These are phyloP conservation scores for Plasmodium falciparum DNA, from an alignment of 169 alveolate species.

Conservation along the genomic window DNA sequence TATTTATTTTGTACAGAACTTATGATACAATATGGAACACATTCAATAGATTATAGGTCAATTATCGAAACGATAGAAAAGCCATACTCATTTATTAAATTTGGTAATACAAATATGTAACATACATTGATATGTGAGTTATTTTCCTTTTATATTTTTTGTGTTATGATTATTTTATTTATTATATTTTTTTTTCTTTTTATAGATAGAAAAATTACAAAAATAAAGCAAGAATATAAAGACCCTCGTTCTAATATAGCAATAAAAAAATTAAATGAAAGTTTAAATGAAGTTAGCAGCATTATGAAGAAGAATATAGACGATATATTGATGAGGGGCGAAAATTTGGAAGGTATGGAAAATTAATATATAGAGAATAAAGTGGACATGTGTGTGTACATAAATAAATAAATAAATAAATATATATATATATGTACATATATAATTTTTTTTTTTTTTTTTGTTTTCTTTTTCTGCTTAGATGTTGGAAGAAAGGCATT, in stretches of 20 bases:
- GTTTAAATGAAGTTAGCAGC: slow-evolving; percentile 85
- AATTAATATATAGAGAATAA: not conserved
- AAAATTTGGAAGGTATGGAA: slow-evolving; percentile 83
- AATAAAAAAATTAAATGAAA: slow-evolving; percentile 84
- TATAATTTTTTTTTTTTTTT: slow-evolving; percentile 34
- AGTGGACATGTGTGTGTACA: not conserved
- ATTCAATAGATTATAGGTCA: slow-evolving; percentile 75
- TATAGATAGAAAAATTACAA: slow-evolving; percentile 84
- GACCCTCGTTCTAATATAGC: slow-evolving; percentile 85
- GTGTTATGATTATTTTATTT: not conserved
- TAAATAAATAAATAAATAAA: not conserved
- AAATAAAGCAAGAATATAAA: slow-evolving; percentile 82
- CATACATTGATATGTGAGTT: slow-evolving; percentile 1
- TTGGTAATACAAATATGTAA: slow-evolving; percentile 73
- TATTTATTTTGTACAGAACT: slow-evolving; percentile 50
- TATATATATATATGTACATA: not conserved
- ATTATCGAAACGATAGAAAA: slow-evolving; percentile 79
- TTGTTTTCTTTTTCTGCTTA: not conserved
- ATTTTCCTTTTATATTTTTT: not conserved
- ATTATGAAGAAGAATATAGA: slow-evolving; percentile 86
- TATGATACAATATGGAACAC: slow-evolving; percentile 77
- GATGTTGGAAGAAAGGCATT: slow-evolving; percentile 86
- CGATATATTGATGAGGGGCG: slow-evolving; percentile 85
- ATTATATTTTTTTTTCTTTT: not conserved
- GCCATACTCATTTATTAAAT: slow-evolving; percentile 85